Evolutionary conservation across 768 basidiomycete species (phyloP).

Genomic region (Leucosporidium creatinivorum): DNA sequence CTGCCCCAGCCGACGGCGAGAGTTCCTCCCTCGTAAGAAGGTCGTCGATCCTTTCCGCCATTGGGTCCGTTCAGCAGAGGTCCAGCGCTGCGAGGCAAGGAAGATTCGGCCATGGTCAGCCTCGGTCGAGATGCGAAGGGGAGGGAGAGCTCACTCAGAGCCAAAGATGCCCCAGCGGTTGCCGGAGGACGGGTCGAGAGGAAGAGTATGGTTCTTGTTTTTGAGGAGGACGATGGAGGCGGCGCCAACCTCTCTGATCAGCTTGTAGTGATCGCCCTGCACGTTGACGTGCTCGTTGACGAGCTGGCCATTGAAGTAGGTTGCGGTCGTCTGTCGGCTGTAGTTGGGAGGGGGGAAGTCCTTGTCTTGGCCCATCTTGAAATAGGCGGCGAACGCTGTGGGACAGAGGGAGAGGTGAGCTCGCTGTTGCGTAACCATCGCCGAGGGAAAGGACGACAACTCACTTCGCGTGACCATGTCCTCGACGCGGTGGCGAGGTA

Average conservation of each 20-base stretch:
- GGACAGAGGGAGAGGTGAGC: too few relatives aligned
- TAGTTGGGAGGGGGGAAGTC: constrained; percentile 64
- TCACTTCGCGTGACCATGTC: constrained; percentile 58
- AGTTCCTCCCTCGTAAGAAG: constrained; percentile 52
- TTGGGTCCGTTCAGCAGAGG: constrained; percentile 54
- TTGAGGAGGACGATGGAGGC: constrained; percentile 70
- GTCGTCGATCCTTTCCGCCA: constrained; percentile 55
- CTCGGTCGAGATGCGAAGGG: not conserved
- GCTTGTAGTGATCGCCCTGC: constrained; percentile 57
- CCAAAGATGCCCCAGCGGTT: constrained; percentile 54
- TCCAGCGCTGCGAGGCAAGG: not conserved
- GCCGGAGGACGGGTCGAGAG: constrained; percentile 41
- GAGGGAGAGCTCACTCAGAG: constrained; percentile 38
- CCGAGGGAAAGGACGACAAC: not conserved
- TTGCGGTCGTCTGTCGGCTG: constrained; percentile 44
- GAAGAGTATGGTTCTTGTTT: constrained; percentile 57
- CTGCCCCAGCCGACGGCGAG: constrained; percentile 92
- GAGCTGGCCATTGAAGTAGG: constrained; percentile 44
- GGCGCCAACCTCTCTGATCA: constrained; percentile 68
- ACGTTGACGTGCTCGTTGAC: constrained; percentile 59
- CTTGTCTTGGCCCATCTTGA: constrained; percentile 48
- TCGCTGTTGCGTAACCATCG: too few relatives aligned
- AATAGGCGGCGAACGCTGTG: constrained; percentile 52
- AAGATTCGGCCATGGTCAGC: not conserved
- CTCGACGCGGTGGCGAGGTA: constrained; percentile 54